Evolutionary conservation across 345 rosid species (phyloP).

Genomic region (Corchorus olitorius): DNA sequence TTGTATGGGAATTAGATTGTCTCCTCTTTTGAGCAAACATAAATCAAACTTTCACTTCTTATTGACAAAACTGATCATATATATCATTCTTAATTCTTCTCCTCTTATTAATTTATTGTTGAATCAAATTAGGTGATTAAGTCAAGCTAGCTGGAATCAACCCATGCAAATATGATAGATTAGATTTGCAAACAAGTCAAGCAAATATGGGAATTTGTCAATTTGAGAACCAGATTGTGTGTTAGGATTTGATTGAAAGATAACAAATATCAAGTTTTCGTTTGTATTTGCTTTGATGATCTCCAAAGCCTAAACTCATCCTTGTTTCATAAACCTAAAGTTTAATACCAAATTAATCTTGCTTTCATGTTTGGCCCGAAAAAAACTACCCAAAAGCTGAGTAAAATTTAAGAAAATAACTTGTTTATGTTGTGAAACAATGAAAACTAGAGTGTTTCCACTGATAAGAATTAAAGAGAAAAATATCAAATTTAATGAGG

Average conservation of each 20-base stretch:
- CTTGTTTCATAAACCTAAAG: too few species aligned
- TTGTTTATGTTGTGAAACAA: too few species aligned
- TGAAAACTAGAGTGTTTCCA: too few species aligned
- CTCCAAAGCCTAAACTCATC: too few species aligned
- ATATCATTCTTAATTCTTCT: background rate
- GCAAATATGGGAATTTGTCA: background rate
- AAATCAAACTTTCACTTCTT: background rate
- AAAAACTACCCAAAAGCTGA: too few species aligned
- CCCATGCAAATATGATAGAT: conserved; percentile 4
- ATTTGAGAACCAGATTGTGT: background rate
- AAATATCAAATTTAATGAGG: too few species aligned
- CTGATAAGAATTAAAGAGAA: too few species aligned
- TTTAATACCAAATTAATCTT: too few species aligned
- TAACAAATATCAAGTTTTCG: background rate
- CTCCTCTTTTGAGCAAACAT: background rate
- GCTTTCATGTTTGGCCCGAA: too few species aligned
- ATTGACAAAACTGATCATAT: background rate
- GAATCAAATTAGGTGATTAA: background rate
- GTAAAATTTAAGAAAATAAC: too few species aligned
- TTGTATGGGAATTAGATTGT: background rate
- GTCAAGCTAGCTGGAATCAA: background rate
- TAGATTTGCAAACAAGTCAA: conserved; percentile 16
- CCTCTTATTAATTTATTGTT: too few species aligned
- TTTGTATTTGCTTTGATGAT: too few species aligned
- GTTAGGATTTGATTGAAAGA: background rate